These are phyloP conservation scores for Penicillium argentinense DNA, from an alignment of 495 filamentous ascomycete genomes.

Conservation along the genomic window DNA sequence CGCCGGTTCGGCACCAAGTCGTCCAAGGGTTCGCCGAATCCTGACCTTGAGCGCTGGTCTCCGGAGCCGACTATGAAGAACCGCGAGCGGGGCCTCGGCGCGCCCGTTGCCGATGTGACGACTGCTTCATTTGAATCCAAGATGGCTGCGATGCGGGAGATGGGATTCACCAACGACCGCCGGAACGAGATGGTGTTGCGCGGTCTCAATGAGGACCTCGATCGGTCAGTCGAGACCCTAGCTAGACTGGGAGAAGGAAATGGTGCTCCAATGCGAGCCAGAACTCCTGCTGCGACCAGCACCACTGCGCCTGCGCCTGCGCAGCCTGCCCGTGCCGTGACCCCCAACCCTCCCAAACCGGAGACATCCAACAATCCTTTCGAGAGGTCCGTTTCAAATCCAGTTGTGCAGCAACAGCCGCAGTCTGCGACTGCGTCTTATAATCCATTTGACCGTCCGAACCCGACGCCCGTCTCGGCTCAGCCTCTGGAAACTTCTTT, in stretches of 20 bases:
- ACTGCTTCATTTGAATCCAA: slow-evolving; percentile 65
- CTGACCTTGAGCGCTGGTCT: slow-evolving; percentile 27
- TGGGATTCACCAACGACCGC: slow-evolving; percentile 88
- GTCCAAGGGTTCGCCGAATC: slow-evolving; percentile 26
- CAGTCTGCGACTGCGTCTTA: slow-evolving; percentile 25
- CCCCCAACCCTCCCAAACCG: slow-evolving; percentile 27
- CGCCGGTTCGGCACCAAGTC: slow-evolving; percentile 33
- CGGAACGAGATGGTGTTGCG: slow-evolving; percentile 77
- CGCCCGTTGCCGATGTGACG: slow-evolving; percentile 57
- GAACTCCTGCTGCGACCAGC: slow-evolving; percentile 34
- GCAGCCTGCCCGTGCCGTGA: slow-evolving; percentile 3
- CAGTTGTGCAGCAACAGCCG: slow-evolving; percentile 25
- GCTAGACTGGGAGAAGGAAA: slow-evolving; percentile 72
- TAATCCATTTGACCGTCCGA: slow-evolving; percentile 68
- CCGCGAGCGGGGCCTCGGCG: slow-evolving; percentile 60
- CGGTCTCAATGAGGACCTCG: slow-evolving; percentile 76
- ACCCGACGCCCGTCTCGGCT: slow-evolving; percentile 41
- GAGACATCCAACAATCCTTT: slow-evolving; percentile 50
- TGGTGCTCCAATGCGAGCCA: slow-evolving; percentile 38
- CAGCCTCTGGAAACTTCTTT: slow-evolving; percentile 68
- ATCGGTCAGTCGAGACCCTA: slow-evolving; percentile 80
- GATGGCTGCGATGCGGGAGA: slow-evolving; percentile 74
- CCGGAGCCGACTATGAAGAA: slow-evolving; percentile 49
- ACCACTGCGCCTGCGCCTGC: slow-evolving; percentile 17
- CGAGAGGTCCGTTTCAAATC: slow-evolving; percentile 44